Percentiles rank a stretch among this genome's conserved stretches.
These are phyloP conservation scores for Aspergillus sclerotioniger DNA, from an alignment of 495 filamentous ascomycete species.

Conservation along the genomic window DNA sequence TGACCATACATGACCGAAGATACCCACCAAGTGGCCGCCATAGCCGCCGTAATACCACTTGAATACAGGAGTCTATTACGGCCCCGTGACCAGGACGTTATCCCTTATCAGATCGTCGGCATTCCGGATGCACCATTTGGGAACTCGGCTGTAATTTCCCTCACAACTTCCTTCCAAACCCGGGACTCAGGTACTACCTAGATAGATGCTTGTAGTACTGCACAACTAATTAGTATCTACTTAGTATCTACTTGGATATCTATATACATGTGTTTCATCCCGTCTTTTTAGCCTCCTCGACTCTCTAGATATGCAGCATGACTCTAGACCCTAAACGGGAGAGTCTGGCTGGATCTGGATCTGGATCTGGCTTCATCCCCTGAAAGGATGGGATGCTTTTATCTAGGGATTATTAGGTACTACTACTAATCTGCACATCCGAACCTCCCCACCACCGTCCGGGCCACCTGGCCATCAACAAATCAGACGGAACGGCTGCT, in stretches of 20 bases:
- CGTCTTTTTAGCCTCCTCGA: too few species aligned
- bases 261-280: too few species aligned
- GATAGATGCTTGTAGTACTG: too few species aligned
- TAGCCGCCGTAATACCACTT: background rate
- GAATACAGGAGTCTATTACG: background rate
- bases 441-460: background rate
- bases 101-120: slow-evolving; percentile 1
- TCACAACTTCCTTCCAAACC: too few species aligned
- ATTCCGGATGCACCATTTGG: background rate
- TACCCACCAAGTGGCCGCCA: background rate
- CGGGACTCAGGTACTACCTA: too few species aligned
- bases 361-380: background rate
- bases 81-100: background rate
- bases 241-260: too few species aligned
- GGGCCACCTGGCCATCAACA: background rate
- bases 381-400: background rate
- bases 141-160: too few species aligned
- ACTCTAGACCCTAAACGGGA: too few species aligned
- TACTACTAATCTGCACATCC: background rate
- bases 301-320: too few species aligned
- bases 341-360: too few species aligned
- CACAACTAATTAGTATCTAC: too few species aligned
- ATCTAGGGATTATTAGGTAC: too few species aligned
- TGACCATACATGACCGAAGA: background rate
- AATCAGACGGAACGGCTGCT: slow-evolving; percentile 25